These are phyloP conservation scores for Trichoderma polysporum DNA, from an alignment of 2,329 filamentous ascomycete species.

Conservation along the genomic window DNA sequence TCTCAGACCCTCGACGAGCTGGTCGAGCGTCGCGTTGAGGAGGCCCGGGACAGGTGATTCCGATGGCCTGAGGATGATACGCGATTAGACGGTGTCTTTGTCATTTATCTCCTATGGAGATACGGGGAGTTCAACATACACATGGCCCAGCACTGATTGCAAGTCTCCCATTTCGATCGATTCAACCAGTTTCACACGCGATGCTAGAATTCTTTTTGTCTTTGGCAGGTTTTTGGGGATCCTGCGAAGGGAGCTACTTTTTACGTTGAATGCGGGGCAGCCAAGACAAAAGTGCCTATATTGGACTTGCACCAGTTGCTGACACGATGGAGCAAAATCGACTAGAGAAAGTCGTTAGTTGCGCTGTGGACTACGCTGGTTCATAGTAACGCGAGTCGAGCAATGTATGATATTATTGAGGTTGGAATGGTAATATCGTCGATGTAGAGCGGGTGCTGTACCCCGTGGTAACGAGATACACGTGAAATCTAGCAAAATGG, in stretches of 20 bases:
- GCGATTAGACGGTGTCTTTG: background rate
- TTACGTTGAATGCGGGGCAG: background rate
- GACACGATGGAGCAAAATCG: background rate
- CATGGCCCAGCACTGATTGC: background rate
- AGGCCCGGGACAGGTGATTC: conserved; percentile 32
- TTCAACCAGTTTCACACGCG: background rate
- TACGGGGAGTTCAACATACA: background rate
- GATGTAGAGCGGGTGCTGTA: no score
- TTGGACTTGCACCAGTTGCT: background rate
- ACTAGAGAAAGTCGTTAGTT: background rate
- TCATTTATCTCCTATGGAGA: background rate
- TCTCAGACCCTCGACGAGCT: conserved; percentile 35
- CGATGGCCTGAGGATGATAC: background rate
- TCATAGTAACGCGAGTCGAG: background rate
- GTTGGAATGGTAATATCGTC: no score
- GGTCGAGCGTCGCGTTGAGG: conserved; percentile 35
- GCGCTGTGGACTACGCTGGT: background rate
- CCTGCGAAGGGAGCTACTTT: background rate
- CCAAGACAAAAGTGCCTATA: background rate
- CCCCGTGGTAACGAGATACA: no score
- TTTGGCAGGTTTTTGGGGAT: background rate
- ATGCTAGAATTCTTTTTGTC: background rate
- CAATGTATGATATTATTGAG: background rate
- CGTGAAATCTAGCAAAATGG: background rate
- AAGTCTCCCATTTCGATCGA: background rate